Evolutionary conservation across 495 filamentous ascomycete genomes (phyloP).

Genomic region (Friedmanniomyces simplex): DNA sequence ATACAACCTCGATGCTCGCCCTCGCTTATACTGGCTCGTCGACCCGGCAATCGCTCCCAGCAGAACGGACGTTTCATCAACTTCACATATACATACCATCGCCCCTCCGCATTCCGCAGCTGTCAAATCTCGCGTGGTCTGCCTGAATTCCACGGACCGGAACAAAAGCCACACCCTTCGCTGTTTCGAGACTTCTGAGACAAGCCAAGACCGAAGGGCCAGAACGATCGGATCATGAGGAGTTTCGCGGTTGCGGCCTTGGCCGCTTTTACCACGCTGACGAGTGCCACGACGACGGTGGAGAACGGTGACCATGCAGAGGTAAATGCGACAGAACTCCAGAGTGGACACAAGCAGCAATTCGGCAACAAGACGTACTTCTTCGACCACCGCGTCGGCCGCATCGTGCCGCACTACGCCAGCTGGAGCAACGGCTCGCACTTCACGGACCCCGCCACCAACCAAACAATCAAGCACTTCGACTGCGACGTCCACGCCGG

Average conservation of each 20-base stretch:
- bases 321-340: neutral
- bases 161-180: neutral
- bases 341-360: no score
- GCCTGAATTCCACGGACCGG: neutral
- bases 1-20: neutral
- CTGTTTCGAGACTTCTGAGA: neutral
- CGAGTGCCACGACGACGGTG: neutral
- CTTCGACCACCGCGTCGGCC: neutral
- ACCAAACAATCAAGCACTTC: constrained; percentile 25
- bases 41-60: neutral
- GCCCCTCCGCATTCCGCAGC: neutral
- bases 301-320: neutral
- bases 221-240: neutral
- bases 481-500: constrained; percentile 28
- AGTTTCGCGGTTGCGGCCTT: neutral
- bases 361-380: neutral
- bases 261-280: neutral
- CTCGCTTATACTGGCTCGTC: neutral
- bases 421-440: constrained; percentile 12
- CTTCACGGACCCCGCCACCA: constrained; percentile 9
- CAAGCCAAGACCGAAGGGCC: neutral
- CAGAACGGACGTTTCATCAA: neutral
- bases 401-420: neutral
- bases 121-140: constrained; percentile 1
- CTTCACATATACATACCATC: neutral